A percentile compares a stretch with the other conserved stretches of the same genome.
phyloP scores from a whole-genome alignment of 208 protist species.

The Leishmania amazonensis region DNA sequence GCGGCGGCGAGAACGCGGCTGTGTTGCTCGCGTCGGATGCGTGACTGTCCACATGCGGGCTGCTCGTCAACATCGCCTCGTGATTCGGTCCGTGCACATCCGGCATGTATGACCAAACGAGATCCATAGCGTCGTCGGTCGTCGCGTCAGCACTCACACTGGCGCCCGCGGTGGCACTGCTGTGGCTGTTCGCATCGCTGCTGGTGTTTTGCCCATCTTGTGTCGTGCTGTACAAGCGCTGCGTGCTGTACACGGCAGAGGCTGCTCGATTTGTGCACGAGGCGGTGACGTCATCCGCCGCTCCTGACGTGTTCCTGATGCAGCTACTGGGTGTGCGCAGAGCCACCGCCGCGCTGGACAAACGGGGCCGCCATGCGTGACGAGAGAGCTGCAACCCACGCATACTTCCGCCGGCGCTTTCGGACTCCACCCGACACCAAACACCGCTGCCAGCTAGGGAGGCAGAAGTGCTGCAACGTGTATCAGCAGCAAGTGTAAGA shows the following conservation, averaged over 20 bases:
- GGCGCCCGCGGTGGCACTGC: not conserved
- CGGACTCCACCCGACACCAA: not conserved
- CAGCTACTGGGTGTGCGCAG: not conserved
- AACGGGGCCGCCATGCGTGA: not conserved
- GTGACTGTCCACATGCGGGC: not conserved
- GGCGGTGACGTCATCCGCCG: not conserved
- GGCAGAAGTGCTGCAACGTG: not conserved
- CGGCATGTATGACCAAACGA: constrained; percentile 20
- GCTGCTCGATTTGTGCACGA: not conserved
- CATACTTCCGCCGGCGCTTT: not conserved
- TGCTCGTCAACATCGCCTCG: not conserved
- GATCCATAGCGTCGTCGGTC: constrained; percentile 24
- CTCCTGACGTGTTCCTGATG: not conserved
- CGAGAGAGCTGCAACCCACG: not conserved
- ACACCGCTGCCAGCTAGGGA: not conserved
- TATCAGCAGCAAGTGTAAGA: not conserved
- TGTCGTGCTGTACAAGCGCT: not conserved
- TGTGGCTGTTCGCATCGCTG: not conserved
- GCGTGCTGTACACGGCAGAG: not conserved
- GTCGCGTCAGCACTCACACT: not conserved
- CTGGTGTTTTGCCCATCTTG: not conserved
- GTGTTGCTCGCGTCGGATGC: not conserved
- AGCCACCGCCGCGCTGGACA: not conserved
- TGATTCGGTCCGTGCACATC: not conserved
- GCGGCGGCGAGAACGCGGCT: not conserved